Conservation (phyloP, 2,329 filamentous ascomycete species). For the Diaporthe amygdali region DNA sequence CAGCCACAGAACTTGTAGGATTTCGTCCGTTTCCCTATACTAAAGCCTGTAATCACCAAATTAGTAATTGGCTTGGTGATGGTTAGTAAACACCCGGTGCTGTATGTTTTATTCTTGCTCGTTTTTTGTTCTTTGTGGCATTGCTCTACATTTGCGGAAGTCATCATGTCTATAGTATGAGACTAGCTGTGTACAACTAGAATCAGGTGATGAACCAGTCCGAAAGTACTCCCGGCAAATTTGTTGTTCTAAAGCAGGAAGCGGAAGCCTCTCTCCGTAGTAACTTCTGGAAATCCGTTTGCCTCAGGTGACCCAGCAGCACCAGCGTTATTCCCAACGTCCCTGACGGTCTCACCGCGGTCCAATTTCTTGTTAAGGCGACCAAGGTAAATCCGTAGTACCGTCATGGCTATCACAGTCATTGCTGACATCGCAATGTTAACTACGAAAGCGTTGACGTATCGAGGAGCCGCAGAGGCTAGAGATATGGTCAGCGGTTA, state of each 20-base stretch:
- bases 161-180: no score
- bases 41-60: no score
- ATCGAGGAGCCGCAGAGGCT: slow-evolving; percentile 1
- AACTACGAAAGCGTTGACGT: neutral
- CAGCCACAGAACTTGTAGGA: neutral
- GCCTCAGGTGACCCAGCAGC: no score
- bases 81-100: neutral
- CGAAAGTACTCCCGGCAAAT: no score
- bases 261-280: no score
- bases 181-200: no score
- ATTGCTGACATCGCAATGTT: slow-evolving; percentile 8
- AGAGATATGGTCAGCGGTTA: neutral
- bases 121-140: no score
- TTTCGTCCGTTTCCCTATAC: neutral
- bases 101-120: neutral
- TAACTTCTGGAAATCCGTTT: no score
- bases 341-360: neutral
- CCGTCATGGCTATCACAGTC: neutral
- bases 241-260: no score
- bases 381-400: slow-evolving; percentile 2
- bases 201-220: no score
- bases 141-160: no score
- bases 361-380: slow-evolving; percentile 12
- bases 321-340: neutral
- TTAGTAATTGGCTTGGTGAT: no score